phyloP scores from a whole-genome alignment of 179 eudicot species.

The Drosera spatulata region DNA sequence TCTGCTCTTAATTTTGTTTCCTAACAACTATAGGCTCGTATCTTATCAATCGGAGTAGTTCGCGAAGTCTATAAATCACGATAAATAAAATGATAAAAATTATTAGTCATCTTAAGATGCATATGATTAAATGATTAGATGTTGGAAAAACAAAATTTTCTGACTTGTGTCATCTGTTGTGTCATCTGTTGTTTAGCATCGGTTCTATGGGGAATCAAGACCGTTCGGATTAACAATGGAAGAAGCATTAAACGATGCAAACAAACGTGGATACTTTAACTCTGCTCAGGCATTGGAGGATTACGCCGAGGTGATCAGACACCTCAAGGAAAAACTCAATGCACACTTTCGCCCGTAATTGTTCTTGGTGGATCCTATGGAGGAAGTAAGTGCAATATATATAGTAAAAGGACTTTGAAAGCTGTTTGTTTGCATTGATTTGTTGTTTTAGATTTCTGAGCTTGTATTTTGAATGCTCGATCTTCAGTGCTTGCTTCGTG shows the following conservation, averaged over 20 bases:
- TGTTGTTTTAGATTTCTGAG: no score
- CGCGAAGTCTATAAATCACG: no score
- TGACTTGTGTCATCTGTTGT: neutral
- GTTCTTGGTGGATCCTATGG: constrained; percentile 51
- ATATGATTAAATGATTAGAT: no score
- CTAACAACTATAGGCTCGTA: no score
- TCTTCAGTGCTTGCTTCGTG: constrained; percentile 24
- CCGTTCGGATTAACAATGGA: constrained; percentile 23
- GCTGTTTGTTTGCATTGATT: no score
- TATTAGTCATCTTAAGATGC: no score
- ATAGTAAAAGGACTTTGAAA: no score
- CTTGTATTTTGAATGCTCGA: neutral
- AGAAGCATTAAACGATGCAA: constrained; percentile 14
- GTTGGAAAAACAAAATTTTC: no score
- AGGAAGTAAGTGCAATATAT: constrained; percentile 20
- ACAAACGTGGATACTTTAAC: constrained; percentile 30
- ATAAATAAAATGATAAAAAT: no score
- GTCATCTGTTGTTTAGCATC: constrained; percentile 4
- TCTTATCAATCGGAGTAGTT: no score
- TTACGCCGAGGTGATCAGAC: constrained; percentile 31
- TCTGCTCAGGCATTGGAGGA: constrained; percentile 47
- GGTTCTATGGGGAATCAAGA: constrained; percentile 35
- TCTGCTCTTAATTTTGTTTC: neutral
- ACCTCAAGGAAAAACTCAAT: constrained; percentile 20
- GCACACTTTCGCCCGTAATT: constrained; percentile 25